Base-by-base conservation (phyloP, 2,329 filamentous ascomycete species). In the Diaporthe citrichinensis region DNA sequence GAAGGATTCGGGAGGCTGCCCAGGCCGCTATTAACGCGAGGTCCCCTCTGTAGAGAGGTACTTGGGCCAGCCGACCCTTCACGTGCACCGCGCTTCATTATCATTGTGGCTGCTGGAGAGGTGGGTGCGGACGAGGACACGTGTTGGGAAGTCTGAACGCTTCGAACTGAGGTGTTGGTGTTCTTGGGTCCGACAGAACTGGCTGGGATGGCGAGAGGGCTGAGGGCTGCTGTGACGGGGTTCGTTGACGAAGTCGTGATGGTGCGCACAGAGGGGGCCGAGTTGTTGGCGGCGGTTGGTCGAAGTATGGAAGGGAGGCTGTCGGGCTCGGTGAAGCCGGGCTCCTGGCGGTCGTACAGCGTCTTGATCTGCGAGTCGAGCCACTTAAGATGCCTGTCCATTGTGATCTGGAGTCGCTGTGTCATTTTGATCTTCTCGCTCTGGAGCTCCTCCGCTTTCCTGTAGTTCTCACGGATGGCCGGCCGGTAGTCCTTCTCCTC, bases 361-460 rank as follows among this genome's bases (percentile, higher is more conserved):
- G 87, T 84, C 80, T 93, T 92, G 78, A 93, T 88, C 80, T 92
- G 90, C 68, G 86, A 82, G 79, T 94, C 94, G 82, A 90, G 92
- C 81, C 86, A 90, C 81, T 86, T 89, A 79, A 87, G 87, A 84
- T 93, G 91, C 79, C 92, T 92, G 80, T 93, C 91, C 81, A 91
- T 87, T 57, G 89, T 86, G 65, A 85, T 81, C 79, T 91, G 88
- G 74, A 91, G 85, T 83, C 94, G 95, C 77, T 92, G 88, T 5
- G 92, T 89, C 41, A 97, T 85, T 3, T 88, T 88, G 72, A 94
- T 88, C 86, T 97, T 97, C 81, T 97, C 94, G 72, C 92, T 90
- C 74, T 95, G 92, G 46, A 97, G 85, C 76, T 91, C 87, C 77
- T 95, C 92, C 72, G 93, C 93, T 78, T 89, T 90, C 77, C 90